Conservation (phyloP, 805 yeast species). For the Jamesozyma rosinii region DNA sequence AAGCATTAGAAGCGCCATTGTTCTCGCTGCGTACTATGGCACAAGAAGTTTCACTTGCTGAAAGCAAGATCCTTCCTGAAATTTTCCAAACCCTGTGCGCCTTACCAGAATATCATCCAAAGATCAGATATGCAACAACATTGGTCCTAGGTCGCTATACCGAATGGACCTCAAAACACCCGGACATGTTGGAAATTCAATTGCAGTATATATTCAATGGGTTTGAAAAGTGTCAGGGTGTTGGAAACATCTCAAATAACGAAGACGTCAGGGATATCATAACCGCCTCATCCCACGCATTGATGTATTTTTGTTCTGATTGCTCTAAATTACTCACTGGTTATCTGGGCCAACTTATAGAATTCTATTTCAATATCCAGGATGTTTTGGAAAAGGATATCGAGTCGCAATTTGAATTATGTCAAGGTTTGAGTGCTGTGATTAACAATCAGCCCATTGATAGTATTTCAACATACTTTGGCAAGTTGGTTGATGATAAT, state of each 20-base stretch:
- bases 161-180: slow-evolving; percentile 86
- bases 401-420: slow-evolving; percentile 64
- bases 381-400: slow-evolving; percentile 42
- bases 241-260: slow-evolving; percentile 9
- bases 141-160: slow-evolving; percentile 92
- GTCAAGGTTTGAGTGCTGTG: slow-evolving; percentile 85
- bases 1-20: slow-evolving; percentile 78
- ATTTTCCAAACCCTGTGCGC: slow-evolving; percentile 45
- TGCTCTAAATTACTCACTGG: slow-evolving; percentile 59
- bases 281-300: slow-evolving; percentile 84
- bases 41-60: slow-evolving; percentile 65
- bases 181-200: slow-evolving; percentile 72
- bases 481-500: slow-evolving; percentile 52
- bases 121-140: slow-evolving; percentile 85
- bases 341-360: slow-evolving; percentile 64
- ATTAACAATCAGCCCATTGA: slow-evolving; percentile 51
- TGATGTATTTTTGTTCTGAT: slow-evolving; percentile 91
- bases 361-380: slow-evolving; percentile 54
- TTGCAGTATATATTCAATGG: slow-evolving; percentile 77
- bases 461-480: slow-evolving; percentile 50
- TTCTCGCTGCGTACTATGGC: slow-evolving; percentile 93
- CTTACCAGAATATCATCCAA: slow-evolving; percentile 68
- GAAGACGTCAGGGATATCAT: slow-evolving; percentile 38
- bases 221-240: slow-evolving; percentile 32
- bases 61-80: slow-evolving; percentile 60